Conservation (phyloP, 2,329 filamentous ascomycete genomes). For the Rhinocladiella similis region DNA sequence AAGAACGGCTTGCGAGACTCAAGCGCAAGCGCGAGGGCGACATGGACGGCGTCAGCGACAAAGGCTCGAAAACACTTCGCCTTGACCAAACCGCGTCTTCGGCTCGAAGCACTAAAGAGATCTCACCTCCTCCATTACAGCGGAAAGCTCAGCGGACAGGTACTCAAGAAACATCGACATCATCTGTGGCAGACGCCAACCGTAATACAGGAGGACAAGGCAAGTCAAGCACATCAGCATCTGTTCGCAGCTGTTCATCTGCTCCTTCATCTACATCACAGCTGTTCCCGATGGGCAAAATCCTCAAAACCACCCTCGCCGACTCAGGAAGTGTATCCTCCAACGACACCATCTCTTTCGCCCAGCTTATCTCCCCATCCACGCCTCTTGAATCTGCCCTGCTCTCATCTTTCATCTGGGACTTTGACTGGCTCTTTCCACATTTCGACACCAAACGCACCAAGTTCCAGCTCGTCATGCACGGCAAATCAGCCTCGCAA, state of each 20-base stretch:
- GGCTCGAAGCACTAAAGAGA: conserved; percentile 15
- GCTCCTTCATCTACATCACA: background rate
- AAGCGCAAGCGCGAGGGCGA: conserved; percentile 61
- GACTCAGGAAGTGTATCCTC: conserved; percentile 54
- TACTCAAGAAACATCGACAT: conserved; percentile 8
- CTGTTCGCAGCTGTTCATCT: conserved; percentile 6
- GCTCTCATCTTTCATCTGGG: conserved; percentile 84
- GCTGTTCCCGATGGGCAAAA: conserved; percentile 59
- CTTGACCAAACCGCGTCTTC: conserved; percentile 26
- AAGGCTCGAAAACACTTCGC: background rate
- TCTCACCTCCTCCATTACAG: conserved; percentile 28
- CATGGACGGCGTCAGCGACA: conserved; percentile 5
- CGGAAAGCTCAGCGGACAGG: background rate
- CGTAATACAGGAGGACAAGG: conserved; percentile 8
- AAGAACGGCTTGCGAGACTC: conserved; percentile 72
- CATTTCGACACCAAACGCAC: conserved; percentile 66
- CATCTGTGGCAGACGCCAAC: conserved; percentile 25
- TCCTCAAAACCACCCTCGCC: conserved; percentile 79
- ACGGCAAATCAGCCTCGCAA: conserved; percentile 53
- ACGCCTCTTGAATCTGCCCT: conserved; percentile 74
- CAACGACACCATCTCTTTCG: conserved; percentile 31
- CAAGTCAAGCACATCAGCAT: background rate
- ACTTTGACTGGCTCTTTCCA: conserved; percentile 73
- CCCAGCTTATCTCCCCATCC: conserved; percentile 84
- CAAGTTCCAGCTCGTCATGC: conserved; percentile 65